These are phyloP conservation scores for Botryococcus braunii DNA, from an alignment of 163 green algal species.

Conservation along the genomic window DNA sequence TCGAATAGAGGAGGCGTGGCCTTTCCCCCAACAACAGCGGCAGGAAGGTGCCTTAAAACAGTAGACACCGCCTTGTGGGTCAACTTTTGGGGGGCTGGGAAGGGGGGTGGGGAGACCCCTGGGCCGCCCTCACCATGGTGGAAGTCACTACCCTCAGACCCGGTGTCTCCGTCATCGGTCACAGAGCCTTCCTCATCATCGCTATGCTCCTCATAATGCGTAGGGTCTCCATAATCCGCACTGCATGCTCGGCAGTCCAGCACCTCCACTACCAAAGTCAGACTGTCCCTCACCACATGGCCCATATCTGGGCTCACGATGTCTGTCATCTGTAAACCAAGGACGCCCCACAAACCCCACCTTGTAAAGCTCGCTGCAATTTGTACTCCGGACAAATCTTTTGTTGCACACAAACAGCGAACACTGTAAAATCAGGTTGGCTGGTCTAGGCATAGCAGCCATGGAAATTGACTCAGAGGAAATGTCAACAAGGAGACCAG, in stretches of 20 bases:
- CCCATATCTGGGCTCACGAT: constrained; percentile 39
- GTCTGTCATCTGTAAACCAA: constrained; percentile 22
- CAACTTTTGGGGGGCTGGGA: too few species aligned
- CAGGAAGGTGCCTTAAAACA: too few species aligned
- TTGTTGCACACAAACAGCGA: neutral
- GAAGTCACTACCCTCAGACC: too few species aligned
- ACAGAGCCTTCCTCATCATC: too few species aligned
- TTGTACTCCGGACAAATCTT: neutral
- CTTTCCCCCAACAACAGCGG: too few species aligned
- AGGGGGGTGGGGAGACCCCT: too few species aligned
- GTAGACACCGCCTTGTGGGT: too few species aligned
- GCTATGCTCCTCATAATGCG: too few species aligned
- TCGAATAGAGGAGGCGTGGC: too few species aligned
- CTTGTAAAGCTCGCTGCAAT: neutral
- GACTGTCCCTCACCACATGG: constrained; percentile 38
- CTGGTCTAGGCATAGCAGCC: neutral
- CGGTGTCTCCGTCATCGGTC: too few species aligned
- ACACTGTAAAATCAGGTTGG: neutral
- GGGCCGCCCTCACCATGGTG: too few species aligned
- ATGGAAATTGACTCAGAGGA: neutral
- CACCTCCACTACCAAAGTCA: constrained; percentile 51
- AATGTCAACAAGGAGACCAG: neutral
- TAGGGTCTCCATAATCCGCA: neutral
- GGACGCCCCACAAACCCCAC: neutral
- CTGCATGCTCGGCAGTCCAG: constrained; percentile 55